A percentile compares a stretch with the other conserved stretches of the same genome.
Evolutionary conservation across 139 green algal species (phyloP).

Genomic region (Chlamydomonas urium): DNA sequence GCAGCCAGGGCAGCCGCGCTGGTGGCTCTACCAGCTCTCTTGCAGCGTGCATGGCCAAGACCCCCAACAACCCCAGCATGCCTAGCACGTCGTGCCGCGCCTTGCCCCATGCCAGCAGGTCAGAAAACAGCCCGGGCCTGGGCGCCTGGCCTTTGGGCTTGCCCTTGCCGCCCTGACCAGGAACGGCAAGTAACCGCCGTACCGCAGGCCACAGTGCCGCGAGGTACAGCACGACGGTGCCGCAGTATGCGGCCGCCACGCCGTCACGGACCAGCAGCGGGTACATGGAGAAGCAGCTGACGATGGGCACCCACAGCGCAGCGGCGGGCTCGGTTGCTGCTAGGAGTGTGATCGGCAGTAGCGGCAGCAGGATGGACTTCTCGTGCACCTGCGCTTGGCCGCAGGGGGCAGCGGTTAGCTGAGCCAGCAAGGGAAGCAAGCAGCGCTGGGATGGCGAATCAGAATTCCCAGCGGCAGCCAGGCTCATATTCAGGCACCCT

Average conservation of each 20-base stretch:
- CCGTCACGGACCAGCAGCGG: conserved; percentile 86
- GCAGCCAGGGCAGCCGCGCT: conserved; percentile 44
- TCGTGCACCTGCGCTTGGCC: conserved; percentile 80
- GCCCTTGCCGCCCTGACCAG: not conserved
- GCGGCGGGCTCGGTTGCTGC: conserved; percentile 44
- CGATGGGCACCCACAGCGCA: conserved; percentile 48
- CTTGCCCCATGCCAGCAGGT: not conserved
- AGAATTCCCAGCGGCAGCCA: too few relatives aligned
- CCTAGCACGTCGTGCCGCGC: not conserved
- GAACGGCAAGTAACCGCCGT: not conserved
- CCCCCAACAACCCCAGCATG: not conserved
- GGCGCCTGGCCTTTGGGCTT: not conserved
- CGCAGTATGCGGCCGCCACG: conserved; percentile 63
- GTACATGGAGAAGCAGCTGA: conserved; percentile 81
- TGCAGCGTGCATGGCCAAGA: conserved; percentile 33
- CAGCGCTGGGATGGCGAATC: not conserved
- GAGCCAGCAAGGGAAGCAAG: not conserved
- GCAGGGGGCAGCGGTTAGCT: not conserved
- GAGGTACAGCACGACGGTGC: conserved; percentile 33
- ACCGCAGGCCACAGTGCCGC: conserved; percentile 10
- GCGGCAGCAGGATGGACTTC: conserved; percentile 92
- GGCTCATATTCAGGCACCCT: too few relatives aligned
- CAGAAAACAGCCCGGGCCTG: not conserved
- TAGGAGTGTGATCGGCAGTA: conserved; percentile 73
- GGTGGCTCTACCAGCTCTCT: conserved; percentile 34